phyloP scores from a whole-genome alignment of 306 rosid species.

The Lathyrus aphaca region DNA sequence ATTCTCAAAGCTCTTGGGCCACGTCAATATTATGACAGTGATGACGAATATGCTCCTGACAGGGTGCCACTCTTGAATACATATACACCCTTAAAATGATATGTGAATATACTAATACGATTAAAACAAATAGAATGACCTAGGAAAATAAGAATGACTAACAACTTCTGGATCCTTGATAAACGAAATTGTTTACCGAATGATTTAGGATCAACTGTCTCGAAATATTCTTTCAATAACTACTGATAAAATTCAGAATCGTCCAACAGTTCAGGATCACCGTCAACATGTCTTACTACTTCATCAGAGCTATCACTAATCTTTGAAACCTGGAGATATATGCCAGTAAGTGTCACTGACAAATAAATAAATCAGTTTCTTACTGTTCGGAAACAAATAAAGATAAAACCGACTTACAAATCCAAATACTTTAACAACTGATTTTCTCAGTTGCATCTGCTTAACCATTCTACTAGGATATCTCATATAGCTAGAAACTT shows the following conservation, averaged over 20 bases:
- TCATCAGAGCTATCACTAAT: conserved; percentile 35
- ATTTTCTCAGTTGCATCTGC: conserved; percentile 78
- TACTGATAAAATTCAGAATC: conserved; percentile 93
- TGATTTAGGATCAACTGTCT: conserved; percentile 78
- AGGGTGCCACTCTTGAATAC: no score
- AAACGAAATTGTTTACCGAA: conserved; percentile 55
- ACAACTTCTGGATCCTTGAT: no score
- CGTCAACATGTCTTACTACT: conserved; percentile 56
- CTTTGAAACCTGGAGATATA: conserved; percentile 53
- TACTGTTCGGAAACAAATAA: conserved; percentile 3
- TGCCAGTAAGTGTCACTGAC: conserved; percentile 33
- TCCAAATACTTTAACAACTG: conserved; percentile 64
- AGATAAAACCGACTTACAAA: conserved; percentile 55
- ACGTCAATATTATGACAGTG: no score
- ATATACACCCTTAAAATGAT: no score
- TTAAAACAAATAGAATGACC: no score
- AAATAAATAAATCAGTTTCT: conserved; percentile 12
- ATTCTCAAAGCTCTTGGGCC: no score
- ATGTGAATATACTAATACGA: no score
- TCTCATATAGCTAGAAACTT: conserved; percentile 86
- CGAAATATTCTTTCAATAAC: conserved; percentile 77
- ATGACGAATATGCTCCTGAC: no score
- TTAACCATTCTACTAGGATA: conserved; percentile 90
- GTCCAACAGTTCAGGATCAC: conserved; percentile 81
- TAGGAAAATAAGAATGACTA: no score